Evolutionary conservation across 192 early-diverging fungal species (phyloP).

Genomic region (Linnemannia exigua): DNA sequence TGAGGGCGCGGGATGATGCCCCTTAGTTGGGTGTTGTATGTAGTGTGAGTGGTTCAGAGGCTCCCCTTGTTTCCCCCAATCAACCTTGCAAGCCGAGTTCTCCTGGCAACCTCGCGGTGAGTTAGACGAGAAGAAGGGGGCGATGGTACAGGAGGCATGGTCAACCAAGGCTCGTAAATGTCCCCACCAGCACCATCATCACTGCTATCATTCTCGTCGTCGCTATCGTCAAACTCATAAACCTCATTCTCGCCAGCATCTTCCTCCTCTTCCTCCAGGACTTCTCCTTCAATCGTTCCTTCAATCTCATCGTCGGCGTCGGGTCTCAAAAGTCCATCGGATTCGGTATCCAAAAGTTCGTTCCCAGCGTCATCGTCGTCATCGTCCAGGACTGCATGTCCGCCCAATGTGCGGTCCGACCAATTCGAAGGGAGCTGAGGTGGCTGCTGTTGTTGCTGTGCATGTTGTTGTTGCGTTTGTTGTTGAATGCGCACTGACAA

Average conservation of each 20-base stretch:
- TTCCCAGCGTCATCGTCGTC: conserved; percentile 49
- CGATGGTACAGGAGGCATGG: not conserved
- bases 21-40: too few species aligned
- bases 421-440: not conserved
- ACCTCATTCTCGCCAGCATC: not conserved
- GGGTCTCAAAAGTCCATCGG: conserved; percentile 17
- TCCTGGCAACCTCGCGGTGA: not conserved
- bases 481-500: conserved; percentile 9
- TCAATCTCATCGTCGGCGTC: conserved; percentile 36
- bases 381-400: conserved; percentile 47
- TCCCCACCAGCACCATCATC: not conserved
- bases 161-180: not conserved
- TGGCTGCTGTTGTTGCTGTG: not conserved
- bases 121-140: not conserved
- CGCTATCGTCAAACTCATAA: not conserved
- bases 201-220: not conserved
- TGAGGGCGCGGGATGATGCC: not conserved
- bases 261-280: conserved; percentile 32
- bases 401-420: conserved; percentile 30
- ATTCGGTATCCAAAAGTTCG: conserved; percentile 49
- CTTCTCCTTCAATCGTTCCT: conserved; percentile 42
- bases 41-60: not conserved
- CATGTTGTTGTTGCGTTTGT: not conserved
- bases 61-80: not conserved
- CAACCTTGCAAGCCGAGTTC: not conserved